Evolutionary conservation across 2,329 filamentous ascomycete genomes (phyloP), one percentile per base, ranked within the genome.

Genomic region (Neurospora crassa): DNA sequence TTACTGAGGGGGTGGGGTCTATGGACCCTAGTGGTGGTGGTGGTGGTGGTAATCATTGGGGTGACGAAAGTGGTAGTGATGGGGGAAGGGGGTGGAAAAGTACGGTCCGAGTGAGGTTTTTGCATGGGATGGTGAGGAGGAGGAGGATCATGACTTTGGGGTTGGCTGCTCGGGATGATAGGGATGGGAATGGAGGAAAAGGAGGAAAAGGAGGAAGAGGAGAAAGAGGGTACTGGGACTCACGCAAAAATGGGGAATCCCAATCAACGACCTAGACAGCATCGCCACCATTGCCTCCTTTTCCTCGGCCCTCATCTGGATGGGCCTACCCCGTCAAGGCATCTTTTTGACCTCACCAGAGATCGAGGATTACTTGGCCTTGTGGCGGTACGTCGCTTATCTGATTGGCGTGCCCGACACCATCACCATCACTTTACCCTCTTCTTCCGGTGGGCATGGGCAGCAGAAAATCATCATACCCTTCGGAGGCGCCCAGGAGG

Each of bases 361-460:
- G 77, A 88, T 87, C 2, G 77, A 78, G 1, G 91, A 94, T 76
- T 94, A 92, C 77, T 83, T 92, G 67, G 91, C 91, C 0, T 82
- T 95, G 0, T 95, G 92, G 91, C 86, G 92, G 2, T 91, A 92
- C 74, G 87, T 94, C 14, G 91, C 87, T 0, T 85, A 92, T 76
- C 83, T 94, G 40, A 85, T 93, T 76, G 92, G 53, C 3, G 53
- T 63, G 2, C 53, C 53, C 14, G 53, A 63, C 7, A 63, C 53
- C 53, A 63, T 63, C 7, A 63, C 53, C 53, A 63, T 63, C 53
- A 63, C 47, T 6, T 8, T 29, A 4, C 12, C n/a, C 3, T 59
- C 47, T 4, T 59, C 47, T 5, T 24, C n/a, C 45, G 20, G 10
- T 42, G 41, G 41, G 16, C 24, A 24, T 24, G 41, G 41, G 16